These are phyloP conservation scores for Cercospora brassicicola DNA, from an alignment of 2,329 filamentous ascomycete genomes.

Conservation along the genomic window DNA sequence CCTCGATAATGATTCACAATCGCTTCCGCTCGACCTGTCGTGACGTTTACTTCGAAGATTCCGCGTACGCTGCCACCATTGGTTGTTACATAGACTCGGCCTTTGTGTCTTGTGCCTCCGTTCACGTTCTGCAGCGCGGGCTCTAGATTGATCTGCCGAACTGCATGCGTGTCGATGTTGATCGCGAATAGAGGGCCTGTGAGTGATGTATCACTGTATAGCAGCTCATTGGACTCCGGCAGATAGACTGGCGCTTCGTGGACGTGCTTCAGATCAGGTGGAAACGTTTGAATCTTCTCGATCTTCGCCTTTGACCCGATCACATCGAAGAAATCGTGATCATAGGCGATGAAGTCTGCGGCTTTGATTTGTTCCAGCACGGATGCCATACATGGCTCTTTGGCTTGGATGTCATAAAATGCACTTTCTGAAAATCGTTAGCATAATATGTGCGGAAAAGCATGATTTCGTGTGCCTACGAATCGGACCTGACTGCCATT, in stretches of 20 bases:
- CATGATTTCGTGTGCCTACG: conserved; percentile 11
- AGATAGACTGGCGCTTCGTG: conserved; percentile 35
- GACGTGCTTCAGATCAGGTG: conserved; percentile 22
- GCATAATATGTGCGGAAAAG: background rate
- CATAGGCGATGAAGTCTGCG: conserved; percentile 33
- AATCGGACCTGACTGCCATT: conserved; percentile 22
- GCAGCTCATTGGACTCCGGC: conserved; percentile 31
- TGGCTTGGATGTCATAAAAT: conserved; percentile 25
- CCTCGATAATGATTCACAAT: conserved; percentile 62
- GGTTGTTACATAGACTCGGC: conserved; percentile 29
- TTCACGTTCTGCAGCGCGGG: conserved; percentile 31
- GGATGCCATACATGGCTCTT: conserved; percentile 18
- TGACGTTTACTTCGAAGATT: conserved; percentile 24
- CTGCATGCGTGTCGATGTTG: conserved; percentile 26
- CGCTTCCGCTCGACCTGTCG: conserved; percentile 21
- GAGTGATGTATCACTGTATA: conserved; percentile 31
- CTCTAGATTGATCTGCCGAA: conserved; percentile 25
- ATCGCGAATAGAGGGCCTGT: conserved; percentile 29
- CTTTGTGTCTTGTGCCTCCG: conserved; percentile 30
- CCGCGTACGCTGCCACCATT: conserved; percentile 30
- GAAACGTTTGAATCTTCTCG: conserved; percentile 29
- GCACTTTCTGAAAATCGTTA: conserved; percentile 17
- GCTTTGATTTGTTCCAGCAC: conserved; percentile 22
- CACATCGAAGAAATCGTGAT: conserved; percentile 31
- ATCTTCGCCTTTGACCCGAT: conserved; percentile 32